A percentile compares a stretch with the other conserved stretches of the same genome.
Conservation (phyloP, 768 basidiomycete species). For the Porpolomopsis calyptriformis region DNA sequence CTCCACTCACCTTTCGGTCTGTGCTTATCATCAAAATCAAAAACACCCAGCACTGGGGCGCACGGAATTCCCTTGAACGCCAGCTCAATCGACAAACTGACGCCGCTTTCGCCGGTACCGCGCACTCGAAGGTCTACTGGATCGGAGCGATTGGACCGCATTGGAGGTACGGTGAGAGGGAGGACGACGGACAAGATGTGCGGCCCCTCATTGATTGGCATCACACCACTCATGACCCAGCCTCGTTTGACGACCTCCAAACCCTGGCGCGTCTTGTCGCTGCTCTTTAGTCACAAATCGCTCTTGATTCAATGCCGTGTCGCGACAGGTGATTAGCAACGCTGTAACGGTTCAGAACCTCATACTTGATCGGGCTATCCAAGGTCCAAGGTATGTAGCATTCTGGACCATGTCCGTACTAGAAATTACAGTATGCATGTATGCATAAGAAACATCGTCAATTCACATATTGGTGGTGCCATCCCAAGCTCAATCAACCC, state of each 20-base stretch:
- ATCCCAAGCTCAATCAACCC: slow-evolving; percentile 22
- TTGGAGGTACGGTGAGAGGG: slow-evolving; percentile 15
- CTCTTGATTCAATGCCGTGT: too few species aligned
- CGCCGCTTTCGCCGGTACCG: slow-evolving; percentile 12
- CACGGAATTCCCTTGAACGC: slow-evolving; percentile 9
- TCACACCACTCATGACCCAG: slow-evolving; percentile 12
- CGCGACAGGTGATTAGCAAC: too few species aligned
- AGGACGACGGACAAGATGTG: slow-evolving; percentile 11
- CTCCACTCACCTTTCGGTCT: slow-evolving; percentile 12
- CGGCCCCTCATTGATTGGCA: slow-evolving; percentile 15
- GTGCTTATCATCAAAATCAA: slow-evolving; percentile 14
- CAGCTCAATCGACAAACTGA: slow-evolving; percentile 11
- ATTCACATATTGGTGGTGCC: not conserved
- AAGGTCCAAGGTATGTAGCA: too few species aligned
- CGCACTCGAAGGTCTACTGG: slow-evolving; percentile 13
- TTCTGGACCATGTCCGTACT: too few species aligned
- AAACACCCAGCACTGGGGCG: slow-evolving; percentile 13
- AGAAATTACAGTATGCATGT: not conserved
- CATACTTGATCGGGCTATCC: too few species aligned
- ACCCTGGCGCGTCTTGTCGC: not conserved
- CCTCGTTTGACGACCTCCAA: slow-evolving; percentile 5
- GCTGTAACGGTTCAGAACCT: too few species aligned
- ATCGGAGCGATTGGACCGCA: slow-evolving; percentile 15
- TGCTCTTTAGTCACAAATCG: too few species aligned
- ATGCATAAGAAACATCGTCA: not conserved